Base-by-base conservation (phyloP, 1,284 basidiomycete genomes). In the Termitomyces sp. region DNA sequence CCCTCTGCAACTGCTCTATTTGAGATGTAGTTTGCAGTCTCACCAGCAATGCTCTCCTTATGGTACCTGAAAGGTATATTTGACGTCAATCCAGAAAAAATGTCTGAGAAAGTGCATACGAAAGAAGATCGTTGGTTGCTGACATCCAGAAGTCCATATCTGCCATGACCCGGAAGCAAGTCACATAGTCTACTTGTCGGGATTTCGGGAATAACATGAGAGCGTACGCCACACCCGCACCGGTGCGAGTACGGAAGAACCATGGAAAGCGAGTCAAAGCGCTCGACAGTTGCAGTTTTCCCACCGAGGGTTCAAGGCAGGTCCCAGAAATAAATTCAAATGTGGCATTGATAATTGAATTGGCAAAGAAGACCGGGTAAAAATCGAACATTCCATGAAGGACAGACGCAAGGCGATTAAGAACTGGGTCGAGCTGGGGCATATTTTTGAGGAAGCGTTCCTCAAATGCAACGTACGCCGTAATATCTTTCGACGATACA, bases 91-190 rank as follows among this genome's bases (percentile, higher is more conserved):
- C 2, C 21, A 24, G 10, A 19, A 16, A 14, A 14, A n/a, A 28
- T 1, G 1, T 8, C 8, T 3, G 3, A 30, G 10, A 14, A 19
- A 16, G n/a, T 9, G 39, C 28, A 37, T 40, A 60, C 56, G 58
- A 60, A 7, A 60, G 41, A 6, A 56, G 34, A 46, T 58, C 58
- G 14, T 58, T 60, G 9, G 39, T 48, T 10, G 40, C 49, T 8
- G 49, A 44, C n/a, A 50, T 54, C 58, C 56, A 60, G 28, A 54
- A 52, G 24, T 55, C 44, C 47, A 60, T 60, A 43, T 60, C 58
- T 10, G 57, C 37, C 42, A 58, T 34, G 1, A 48, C 56, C 34
- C 50, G 57, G 37, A 60, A 54, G 10, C 49, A 58, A 16, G 49
- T 14, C 3, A 45, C 49, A 40, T 54, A 49, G 7, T 49, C 28